A percentile compares a stretch with the other conserved stretches of the same genome.
Conservation (phyloP, 352 stramenopile genomes). For the Pythium guiyangense region DNA sequence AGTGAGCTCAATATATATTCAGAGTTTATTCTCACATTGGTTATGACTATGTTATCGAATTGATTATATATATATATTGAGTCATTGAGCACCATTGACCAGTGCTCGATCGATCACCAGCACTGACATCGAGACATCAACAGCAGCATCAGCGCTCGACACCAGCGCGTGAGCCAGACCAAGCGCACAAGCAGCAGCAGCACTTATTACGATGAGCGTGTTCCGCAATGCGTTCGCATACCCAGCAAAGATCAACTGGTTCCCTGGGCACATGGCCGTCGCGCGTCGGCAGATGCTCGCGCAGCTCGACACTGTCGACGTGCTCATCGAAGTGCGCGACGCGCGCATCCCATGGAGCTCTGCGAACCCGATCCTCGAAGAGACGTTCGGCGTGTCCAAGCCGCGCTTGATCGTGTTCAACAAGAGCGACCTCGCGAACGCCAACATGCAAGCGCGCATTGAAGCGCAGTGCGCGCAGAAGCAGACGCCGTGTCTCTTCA, state of each 20-base stretch:
- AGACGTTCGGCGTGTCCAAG: slow-evolving; percentile 73
- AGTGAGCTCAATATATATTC: too few species aligned
- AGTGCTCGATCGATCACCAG: too few species aligned
- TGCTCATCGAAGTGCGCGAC: slow-evolving; percentile 82
- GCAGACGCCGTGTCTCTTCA: slow-evolving; percentile 65
- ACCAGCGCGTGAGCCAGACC: too few species aligned
- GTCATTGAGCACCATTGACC: too few species aligned
- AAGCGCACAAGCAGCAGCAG: too few species aligned
- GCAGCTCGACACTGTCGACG: slow-evolving; percentile 76
- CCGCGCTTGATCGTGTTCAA: slow-evolving; percentile 83
- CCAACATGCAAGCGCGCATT: slow-evolving; percentile 78
- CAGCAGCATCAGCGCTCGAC: too few species aligned
- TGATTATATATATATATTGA: too few species aligned
- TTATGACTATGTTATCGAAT: too few species aligned
- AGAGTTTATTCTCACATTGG: too few species aligned
- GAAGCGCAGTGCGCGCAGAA: slow-evolving; percentile 47
- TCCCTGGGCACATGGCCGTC: slow-evolving; percentile 82
- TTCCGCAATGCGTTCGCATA: slow-evolving; percentile 79
- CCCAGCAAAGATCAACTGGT: slow-evolving; percentile 85
- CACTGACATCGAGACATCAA: too few species aligned
- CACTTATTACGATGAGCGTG: slow-evolving; percentile 32
- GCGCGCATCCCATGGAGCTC: slow-evolving; percentile 81
- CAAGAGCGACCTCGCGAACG: slow-evolving; percentile 84
- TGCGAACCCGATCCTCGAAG: slow-evolving; percentile 75
- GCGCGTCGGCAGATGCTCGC: slow-evolving; percentile 78